Evolutionary conservation across 192 early-diverging fungal species (phyloP).

Genomic region (Coemansia sp.): DNA sequence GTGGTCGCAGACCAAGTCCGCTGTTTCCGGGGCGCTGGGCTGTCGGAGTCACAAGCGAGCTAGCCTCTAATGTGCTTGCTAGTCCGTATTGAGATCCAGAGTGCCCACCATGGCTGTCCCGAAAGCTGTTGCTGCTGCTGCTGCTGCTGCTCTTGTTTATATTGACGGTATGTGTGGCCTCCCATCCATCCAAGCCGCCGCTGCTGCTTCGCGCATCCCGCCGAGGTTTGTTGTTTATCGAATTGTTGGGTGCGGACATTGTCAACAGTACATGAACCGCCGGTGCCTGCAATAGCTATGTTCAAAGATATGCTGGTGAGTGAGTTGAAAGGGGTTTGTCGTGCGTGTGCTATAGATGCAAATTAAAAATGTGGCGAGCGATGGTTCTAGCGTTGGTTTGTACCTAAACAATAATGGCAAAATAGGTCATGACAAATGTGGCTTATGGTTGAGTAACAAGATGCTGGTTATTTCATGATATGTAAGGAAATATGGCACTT

Average conservation of each 20-base stretch:
- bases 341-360: neutral
- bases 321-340: neutral
- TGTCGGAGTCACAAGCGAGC: constrained; percentile 26
- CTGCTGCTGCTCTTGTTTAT: neutral
- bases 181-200: neutral
- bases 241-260: constrained; percentile 3
- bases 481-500: neutral
- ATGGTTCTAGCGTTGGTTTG: neutral
- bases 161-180: neutral
- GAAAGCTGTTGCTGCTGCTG: constrained; percentile 2
- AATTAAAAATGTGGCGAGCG: neutral
- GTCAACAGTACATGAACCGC: neutral
- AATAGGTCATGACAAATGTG: neutral
- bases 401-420: neutral
- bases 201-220: neutral
- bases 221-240: neutral
- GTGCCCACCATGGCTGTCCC: neutral
- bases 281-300: neutral
- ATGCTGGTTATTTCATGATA: neutral
- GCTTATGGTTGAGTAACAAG: neutral
- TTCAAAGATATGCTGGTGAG: neutral
- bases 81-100: constrained; percentile 7
- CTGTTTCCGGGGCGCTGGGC: constrained; percentile 28
- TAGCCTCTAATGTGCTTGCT: neutral
- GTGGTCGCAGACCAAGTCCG: constrained; percentile 38